Conservation (phyloP, 2,329 filamentous ascomycete species). For the Pseudophaeomoniella oleicola region DNA sequence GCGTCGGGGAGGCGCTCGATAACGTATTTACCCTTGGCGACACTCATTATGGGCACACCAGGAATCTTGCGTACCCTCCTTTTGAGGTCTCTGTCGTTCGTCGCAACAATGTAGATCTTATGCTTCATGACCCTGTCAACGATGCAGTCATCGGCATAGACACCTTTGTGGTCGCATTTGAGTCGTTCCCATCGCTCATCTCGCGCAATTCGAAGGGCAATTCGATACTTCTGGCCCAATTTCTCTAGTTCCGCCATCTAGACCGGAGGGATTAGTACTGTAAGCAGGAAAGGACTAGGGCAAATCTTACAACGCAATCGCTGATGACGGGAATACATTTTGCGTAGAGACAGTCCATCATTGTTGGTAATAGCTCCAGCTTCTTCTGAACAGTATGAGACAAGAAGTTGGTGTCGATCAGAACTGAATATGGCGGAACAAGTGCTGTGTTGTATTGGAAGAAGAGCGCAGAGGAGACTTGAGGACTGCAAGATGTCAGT, state of each 20-base stretch:
- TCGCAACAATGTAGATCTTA: conserved; percentile 66
- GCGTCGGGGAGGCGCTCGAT: conserved; percentile 84
- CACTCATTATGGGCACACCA: conserved; percentile 56
- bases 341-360: conserved; percentile 90
- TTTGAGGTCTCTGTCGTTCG: conserved; percentile 59
- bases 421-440: conserved; percentile 65
- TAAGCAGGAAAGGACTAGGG: too few species aligned
- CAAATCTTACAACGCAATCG: too few species aligned
- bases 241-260: conserved; percentile 80
- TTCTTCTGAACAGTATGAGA: conserved; percentile 85
- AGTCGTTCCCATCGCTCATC: conserved; percentile 81
- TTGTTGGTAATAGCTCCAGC: conserved; percentile 68
- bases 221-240: conserved; percentile 72
- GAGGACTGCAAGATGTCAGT: conserved; percentile 35
- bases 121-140: conserved; percentile 59
- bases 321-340: conserved; percentile 85
- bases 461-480: conserved; percentile 73
- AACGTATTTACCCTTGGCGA: conserved; percentile 79
- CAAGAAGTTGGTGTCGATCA: conserved; percentile 83
- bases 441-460: conserved; percentile 80
- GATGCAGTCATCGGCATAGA: conserved; percentile 75
- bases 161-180: conserved; percentile 81
- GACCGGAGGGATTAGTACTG: too few species aligned
- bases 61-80: conserved; percentile 70
- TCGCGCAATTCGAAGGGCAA: conserved; percentile 71